A percentile compares a stretch with the other conserved stretches of the same genome.
Evolutionary conservation across 73 alveolate genomes (phyloP).

Genomic region (Tetrahymena borealis): DNA sequence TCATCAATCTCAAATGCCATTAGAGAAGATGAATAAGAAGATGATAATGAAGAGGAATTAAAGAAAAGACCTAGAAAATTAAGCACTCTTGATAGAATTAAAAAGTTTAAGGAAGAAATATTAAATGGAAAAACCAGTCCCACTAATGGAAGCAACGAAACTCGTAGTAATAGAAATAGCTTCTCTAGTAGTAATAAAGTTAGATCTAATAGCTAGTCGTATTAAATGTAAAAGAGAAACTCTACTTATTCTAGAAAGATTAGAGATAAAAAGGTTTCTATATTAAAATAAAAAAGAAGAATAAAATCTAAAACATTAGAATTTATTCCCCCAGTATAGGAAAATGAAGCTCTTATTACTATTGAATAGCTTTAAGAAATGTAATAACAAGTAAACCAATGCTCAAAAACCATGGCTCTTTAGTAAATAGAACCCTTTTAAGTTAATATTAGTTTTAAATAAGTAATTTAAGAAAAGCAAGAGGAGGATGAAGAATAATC

Average conservation of each 20-base stretch:
- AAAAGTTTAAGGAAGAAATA: neutral
- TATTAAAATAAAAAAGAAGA: neutral
- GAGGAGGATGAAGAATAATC: neutral
- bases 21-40: neutral
- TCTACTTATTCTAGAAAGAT: neutral
- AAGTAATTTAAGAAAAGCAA: neutral
- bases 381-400: neutral
- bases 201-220: neutral
- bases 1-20: neutral
- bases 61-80: neutral
- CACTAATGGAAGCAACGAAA: neutral
- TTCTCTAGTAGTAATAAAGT: neutral
- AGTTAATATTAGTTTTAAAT: neutral
- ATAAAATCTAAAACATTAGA: neutral
- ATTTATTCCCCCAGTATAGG: neutral
- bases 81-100: neutral
- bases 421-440: neutral
- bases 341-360: neutral
- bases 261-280: neutral
- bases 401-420: neutral
- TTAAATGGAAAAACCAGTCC: neutral
- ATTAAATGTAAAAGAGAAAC: neutral
- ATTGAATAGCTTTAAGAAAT: neutral
- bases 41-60: neutral
- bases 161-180: neutral